Evolutionary conservation across 2,329 filamentous ascomycete genomes (phyloP), one percentile per base, ranked within the genome.

Genomic region (Fusarium oligoseptatum): DNA sequence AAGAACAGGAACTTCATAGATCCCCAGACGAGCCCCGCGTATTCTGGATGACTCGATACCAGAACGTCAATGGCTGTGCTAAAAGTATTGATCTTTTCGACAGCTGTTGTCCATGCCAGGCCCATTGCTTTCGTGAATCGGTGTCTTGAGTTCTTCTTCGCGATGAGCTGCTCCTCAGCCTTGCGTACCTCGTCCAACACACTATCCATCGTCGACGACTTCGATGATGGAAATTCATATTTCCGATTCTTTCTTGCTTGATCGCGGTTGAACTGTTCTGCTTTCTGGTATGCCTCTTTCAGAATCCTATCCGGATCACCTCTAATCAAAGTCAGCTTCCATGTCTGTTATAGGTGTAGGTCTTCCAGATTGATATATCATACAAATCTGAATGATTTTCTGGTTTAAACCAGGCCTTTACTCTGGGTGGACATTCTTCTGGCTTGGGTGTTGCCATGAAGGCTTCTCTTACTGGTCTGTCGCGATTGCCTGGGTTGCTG

Each of bases 1-100:
- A 45, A 37, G 29, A 70, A 67, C 12, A 72, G 11, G n/a, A 72
- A 67, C 55, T 37, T 66, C 4, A 72, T 61, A 1, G 69, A 67
- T 22, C 69, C 67, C 67, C 69, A 72, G 9, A 72, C 57, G 24
- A 64, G 62, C 1, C 58, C 69, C 12, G 69, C 62, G 22, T 72
- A 70, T 24, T 70, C 66, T 3, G 66, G 43, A 36, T 72, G 66
- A 0, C 15, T 60, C 4, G 69, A 72, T 27, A 66, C 69, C 12
- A 71, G 6, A 12, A 66, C 58, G 17, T 71, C 69, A 22, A 71
- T 66, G 7, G 43, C 37, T 17, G 29, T 37, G 24, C 63, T 39
- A 39, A 69, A 71, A 3, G 58, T 45, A 10, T 64, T 58, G 36
- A 71, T 69, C 37, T 24, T 71, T 2, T 50, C 29, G 6, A 64